These are phyloP conservation scores for Eragrostis curvula DNA, from an alignment of 176 grass and related monocot genomes.

Conservation along the genomic window DNA sequence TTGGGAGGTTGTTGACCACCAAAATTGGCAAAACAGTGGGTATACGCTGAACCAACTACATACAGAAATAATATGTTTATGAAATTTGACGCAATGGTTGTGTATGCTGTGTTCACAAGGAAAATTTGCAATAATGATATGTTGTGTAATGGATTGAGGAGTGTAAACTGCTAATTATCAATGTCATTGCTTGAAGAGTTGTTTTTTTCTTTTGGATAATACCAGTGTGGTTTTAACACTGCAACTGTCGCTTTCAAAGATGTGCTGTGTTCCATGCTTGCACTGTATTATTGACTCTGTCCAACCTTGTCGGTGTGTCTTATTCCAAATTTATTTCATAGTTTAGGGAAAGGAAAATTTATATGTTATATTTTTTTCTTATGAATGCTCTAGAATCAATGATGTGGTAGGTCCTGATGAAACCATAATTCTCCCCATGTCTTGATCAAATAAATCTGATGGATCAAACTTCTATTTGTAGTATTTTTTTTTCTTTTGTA, in stretches of 20 bases:
- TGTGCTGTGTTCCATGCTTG: constrained; percentile 36
- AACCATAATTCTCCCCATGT: neutral
- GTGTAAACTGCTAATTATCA: neutral
- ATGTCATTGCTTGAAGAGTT: neutral
- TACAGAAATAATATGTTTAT: neutral
- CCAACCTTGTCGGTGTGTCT: constrained; percentile 11
- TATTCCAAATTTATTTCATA: constrained; percentile 13
- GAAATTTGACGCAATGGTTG: neutral
- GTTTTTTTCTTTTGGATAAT: neutral
- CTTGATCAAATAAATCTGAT: neutral
- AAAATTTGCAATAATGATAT: neutral
- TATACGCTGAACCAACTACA: neutral
- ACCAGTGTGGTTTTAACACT: neutral
- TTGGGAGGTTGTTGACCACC: neutral
- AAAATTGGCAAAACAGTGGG: neutral
- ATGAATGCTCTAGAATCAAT: neutral
- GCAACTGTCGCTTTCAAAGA: constrained; percentile 13
- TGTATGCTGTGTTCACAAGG: neutral
- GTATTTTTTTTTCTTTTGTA: neutral
- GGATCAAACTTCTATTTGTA: neutral
- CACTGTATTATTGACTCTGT: constrained; percentile 16
- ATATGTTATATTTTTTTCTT: neutral
- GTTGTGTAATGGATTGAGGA: neutral
- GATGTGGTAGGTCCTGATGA: neutral
- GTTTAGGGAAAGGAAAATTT: neutral